phyloP scores from a whole-genome alignment of 441 rosid genomes.

The Gossypium schwendimanii region DNA sequence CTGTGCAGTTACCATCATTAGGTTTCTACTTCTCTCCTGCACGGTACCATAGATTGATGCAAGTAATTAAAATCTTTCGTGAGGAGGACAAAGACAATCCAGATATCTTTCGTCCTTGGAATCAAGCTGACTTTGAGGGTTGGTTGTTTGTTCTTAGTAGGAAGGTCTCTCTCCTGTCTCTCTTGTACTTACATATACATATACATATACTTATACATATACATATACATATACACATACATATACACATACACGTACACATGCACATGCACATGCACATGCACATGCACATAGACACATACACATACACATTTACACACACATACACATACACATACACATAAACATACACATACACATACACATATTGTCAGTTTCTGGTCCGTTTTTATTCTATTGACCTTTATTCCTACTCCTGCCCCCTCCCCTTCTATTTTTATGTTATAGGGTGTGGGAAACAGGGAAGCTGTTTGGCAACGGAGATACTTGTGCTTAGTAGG shows the following conservation, averaged over 20 bases:
- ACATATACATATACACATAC: background rate
- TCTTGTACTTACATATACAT: background rate
- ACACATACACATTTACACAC: background rate
- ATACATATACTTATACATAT: background rate
- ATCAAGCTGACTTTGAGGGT: constrained; percentile 92
- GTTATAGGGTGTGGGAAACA: constrained; percentile 72
- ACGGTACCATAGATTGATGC: constrained; percentile 97
- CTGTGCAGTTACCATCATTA: constrained; percentile 81
- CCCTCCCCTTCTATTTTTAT: constrained; percentile 10
- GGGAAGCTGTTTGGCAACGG: constrained; percentile 94
- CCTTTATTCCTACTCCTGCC: background rate
- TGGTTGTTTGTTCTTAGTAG: constrained; percentile 75
- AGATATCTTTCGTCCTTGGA: constrained; percentile 61
- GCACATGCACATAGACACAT: background rate
- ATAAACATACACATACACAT: background rate
- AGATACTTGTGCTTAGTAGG: constrained; percentile 89
- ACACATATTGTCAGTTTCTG: constrained; percentile 5
- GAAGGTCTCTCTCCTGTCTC: constrained; percentile 49
- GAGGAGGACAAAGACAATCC: constrained; percentile 48
- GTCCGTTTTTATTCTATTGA: constrained; percentile 15
- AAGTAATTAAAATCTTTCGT: constrained; percentile 69
- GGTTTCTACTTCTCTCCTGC: constrained; percentile 98
- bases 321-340: background rate
- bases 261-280: background rate
- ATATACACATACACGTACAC: background rate